Base-by-base conservation (phyloP, 768 basidiomycete genomes). In the Rhodotorula kratochvilovae region DNA sequence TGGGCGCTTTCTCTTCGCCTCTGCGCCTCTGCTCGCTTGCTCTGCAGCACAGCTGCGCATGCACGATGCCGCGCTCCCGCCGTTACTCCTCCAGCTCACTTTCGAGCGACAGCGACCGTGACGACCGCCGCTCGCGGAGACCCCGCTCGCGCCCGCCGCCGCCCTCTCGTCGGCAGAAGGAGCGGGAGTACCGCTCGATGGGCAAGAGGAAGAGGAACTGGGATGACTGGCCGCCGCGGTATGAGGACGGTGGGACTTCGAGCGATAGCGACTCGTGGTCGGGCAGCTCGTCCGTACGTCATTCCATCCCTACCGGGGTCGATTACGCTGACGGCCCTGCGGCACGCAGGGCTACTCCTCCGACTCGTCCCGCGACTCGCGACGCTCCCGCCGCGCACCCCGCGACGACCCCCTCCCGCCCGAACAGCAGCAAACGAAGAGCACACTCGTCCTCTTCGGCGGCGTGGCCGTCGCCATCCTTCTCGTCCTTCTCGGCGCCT, bases 401-500 rank as follows among this genome's bases (percentile, higher is more conserved):
- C 50, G 35, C 13, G 25, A 21, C 54, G 33, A 21, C 11, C 54
- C 31, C 23, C 35, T 16, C 25, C n/a, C 54, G n/a, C 29, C 29
- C 1, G 39, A 45, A 1, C 54, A 46, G 16, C 35, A 35, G 10
- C 64, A 45, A 29, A 45, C 53, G 0, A 27, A 27, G 13, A 45
- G 35, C 55, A 35, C 29, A 63, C 7, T 65, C 39, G 8, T 68
- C 59, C 29, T 54, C 33, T 50, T 67, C 53, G 33, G 69, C 65
- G 61, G 63, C 23, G 6, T 72, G 53, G 48, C 46, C 1, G 23
- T 61, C 36, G 48, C 29, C 42, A 17, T 66, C 43, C 6, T 39
- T 42, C 61, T 68, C 57, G 25, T 73, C 57, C 36, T 67, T 6
- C 63, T 68, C 33, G 60, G 46, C 33, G 63, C 33, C 1, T 59